These are phyloP conservation scores for Talaromyces rugulosus DNA, from an alignment of 2,329 filamentous ascomycete genomes.

Conservation along the genomic window DNA sequence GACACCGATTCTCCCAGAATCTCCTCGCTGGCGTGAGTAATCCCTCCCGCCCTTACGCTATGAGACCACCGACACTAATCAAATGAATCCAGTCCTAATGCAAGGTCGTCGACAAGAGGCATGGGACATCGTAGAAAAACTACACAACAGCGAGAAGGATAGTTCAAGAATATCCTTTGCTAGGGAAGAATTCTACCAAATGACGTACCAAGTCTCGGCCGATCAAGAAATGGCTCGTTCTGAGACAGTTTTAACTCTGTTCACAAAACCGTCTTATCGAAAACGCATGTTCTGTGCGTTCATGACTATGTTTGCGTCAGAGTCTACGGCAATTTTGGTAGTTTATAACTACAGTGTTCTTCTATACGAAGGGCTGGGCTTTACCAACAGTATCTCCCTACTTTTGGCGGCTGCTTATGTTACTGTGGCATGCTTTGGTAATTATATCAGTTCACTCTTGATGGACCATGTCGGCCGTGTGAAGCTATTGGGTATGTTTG, in stretches of 20 bases:
- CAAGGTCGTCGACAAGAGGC: constrained; percentile 10
- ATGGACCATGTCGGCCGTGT: constrained; percentile 3
- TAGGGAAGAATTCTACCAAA: constrained; percentile 24
- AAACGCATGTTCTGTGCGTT: constrained; percentile 2
- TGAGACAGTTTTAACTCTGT: background rate
- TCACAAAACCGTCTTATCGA: background rate
- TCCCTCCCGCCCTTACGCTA: background rate
- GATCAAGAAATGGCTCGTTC: constrained; percentile 11
- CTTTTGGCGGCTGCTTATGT: constrained; percentile 3
- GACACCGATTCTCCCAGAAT: constrained; percentile 16
- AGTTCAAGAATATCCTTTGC: constrained; percentile 19
- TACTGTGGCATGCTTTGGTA: background rate
- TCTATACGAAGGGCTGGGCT: constrained; percentile 6
- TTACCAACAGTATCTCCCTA: background rate
- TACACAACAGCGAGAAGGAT: constrained; percentile 19
- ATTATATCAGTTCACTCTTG: background rate
- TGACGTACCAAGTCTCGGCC: constrained; percentile 21
- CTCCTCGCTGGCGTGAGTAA: constrained; percentile 13
- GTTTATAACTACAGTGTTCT: constrained; percentile 4
- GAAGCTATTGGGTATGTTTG: background rate
- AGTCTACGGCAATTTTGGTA: background rate
- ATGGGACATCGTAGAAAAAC: constrained; percentile 14
- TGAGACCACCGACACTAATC: background rate
- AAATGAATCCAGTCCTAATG: background rate
- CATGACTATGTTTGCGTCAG: constrained; percentile 1